phyloP scores from a whole-genome alignment of 208 protist genomes.

The Trypanosoma vivax region DNA sequence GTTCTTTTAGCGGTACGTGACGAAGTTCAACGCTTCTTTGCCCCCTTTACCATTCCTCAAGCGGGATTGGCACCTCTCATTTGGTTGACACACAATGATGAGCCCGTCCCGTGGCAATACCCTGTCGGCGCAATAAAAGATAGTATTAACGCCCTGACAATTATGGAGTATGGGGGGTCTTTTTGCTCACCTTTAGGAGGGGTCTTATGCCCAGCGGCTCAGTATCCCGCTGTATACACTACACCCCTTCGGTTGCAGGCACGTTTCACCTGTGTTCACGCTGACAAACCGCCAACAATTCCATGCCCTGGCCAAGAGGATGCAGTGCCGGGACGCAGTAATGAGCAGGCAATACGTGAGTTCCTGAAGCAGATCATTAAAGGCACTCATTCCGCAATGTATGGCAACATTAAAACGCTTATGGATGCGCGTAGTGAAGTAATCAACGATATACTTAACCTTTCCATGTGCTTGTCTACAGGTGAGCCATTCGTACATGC shows the following conservation, averaged over 20 bases:
- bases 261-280: constrained; percentile 17
- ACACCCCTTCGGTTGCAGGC: constrained; percentile 16
- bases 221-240: constrained; percentile 15
- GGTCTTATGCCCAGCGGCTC: constrained; percentile 6
- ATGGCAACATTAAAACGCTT: constrained; percentile 20
- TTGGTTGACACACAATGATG: constrained; percentile 43
- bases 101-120: constrained; percentile 57
- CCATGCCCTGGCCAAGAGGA: constrained; percentile 20
- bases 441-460: constrained; percentile 21
- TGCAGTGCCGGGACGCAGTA: background rate
- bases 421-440: constrained; percentile 26
- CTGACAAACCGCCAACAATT: constrained; percentile 13
- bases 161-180: background rate
- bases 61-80: constrained; percentile 37
- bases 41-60: constrained; percentile 28
- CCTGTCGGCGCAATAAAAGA: constrained; percentile 64
- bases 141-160: constrained; percentile 27
- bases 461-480: constrained; percentile 13
- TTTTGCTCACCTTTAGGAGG: background rate
- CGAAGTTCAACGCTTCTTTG: constrained; percentile 48
- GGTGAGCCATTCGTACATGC: constrained; percentile 18
- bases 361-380: constrained; percentile 26
- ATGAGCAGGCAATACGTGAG: constrained; percentile 13
- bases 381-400: constrained; percentile 24
- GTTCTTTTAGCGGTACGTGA: constrained; percentile 46